A percentile compares a stretch with the other conserved stretches of the same genome.
Evolutionary conservation across 2,329 filamentous ascomycete species (phyloP).

Genomic region (Chaetomium sp.): DNA sequence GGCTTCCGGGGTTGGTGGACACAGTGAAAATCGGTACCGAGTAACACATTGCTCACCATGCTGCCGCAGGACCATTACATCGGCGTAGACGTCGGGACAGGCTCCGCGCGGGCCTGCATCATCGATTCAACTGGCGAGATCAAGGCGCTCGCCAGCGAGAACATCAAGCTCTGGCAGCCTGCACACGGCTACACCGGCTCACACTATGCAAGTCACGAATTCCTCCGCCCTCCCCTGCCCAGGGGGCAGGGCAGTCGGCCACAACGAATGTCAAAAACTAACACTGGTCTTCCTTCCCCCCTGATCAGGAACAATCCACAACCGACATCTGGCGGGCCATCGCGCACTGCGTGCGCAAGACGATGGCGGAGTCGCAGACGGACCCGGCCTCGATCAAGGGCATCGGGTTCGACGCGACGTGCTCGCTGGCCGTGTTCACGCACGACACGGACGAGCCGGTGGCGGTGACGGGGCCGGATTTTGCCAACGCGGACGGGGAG

Average conservation of each 20-base stretch:
- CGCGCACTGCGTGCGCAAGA: conserved; percentile 81
- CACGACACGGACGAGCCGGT: conserved; percentile 88
- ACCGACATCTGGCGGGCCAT: conserved; percentile 96
- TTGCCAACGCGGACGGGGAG: conserved; percentile 70
- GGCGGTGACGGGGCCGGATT: conserved; percentile 85
- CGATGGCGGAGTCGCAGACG: conserved; percentile 79
- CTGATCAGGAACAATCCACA: conserved; percentile 92
- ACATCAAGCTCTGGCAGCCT: conserved; percentile 80
- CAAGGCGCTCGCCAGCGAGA: conserved; percentile 69
- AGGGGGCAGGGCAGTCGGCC: background rate
- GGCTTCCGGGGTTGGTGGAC: conserved; percentile 26
- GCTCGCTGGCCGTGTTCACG: conserved; percentile 89
- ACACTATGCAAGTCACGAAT: conserved; percentile 58
- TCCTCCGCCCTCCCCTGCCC: background rate
- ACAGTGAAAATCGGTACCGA: background rate
- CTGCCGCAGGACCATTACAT: conserved; percentile 25
- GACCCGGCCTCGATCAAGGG: conserved; percentile 76
- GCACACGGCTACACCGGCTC: conserved; percentile 61
- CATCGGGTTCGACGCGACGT: conserved; percentile 98
- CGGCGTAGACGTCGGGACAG: conserved; percentile 84
- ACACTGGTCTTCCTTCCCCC: background rate
- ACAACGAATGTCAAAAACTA: background rate
- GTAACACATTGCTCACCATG: conserved; percentile 6
- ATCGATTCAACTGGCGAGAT: conserved; percentile 93
- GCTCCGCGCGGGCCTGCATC: conserved; percentile 92